Evolutionary conservation across 2,329 filamentous ascomycete species (phyloP).

Genomic region (Decorospora gaudefroyi): DNA sequence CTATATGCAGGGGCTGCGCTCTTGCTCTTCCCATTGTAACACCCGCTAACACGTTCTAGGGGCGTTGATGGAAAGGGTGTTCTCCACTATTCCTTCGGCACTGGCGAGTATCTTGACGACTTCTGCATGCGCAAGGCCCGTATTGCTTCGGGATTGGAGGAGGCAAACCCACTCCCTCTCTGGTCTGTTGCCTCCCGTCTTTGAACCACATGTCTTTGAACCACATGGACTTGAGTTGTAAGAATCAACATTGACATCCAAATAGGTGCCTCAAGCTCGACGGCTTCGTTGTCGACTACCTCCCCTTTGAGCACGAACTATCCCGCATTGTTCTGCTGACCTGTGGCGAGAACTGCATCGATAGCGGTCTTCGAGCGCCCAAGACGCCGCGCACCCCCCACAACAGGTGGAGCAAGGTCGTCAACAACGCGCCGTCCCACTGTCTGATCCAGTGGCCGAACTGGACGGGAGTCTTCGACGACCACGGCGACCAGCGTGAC

Average conservation of each 20-base stretch:
- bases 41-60: conserved; percentile 14
- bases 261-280: conserved; percentile 38
- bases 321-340: conserved; percentile 27
- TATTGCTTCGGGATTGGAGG: conserved; percentile 31
- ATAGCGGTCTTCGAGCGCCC: conserved; percentile 36
- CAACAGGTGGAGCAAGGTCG: conserved; percentile 22
- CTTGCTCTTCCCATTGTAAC: neutral
- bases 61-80: conserved; percentile 38
- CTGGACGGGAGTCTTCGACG: conserved; percentile 33
- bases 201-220: neutral
- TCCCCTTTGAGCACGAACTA: conserved; percentile 38
- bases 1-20: too few relatives aligned
- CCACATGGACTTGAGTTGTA: neutral
- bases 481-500: conserved; percentile 26
- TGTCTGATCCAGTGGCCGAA: conserved; percentile 34
- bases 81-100: conserved; percentile 34
- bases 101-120: conserved; percentile 44
- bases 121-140: conserved; percentile 41
- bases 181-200: conserved; percentile 11
- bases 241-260: too few relatives aligned
- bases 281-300: conserved; percentile 42
- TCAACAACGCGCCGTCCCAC: conserved; percentile 25
- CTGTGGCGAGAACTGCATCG: conserved; percentile 34
- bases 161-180: conserved; percentile 28
- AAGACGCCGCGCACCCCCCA: conserved; percentile 17